Evolutionary conservation across 257 asterid genomes (phyloP), one percentile per base, ranked within the genome.

Genomic region (Verbena officinalis): DNA sequence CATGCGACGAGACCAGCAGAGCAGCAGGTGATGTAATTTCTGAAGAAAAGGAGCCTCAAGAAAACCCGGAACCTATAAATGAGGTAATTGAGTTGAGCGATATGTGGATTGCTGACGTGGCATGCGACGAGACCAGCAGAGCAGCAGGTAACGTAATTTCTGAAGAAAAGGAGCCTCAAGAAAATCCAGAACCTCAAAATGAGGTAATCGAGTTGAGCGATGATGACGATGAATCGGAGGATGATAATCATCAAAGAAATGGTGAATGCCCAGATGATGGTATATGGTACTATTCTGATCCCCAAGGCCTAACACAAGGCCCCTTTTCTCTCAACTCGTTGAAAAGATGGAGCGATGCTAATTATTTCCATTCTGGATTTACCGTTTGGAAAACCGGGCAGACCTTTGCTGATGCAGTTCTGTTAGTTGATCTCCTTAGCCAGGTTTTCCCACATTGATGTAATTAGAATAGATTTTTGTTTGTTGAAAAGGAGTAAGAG

Each of bases 261-360:
- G 36, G 36, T 50, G 77, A 44, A 61, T 2, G 13, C 55, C 71
- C 64, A 2, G 43, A 75, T 3, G 58, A 46, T 1, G 19, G 3
- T 5, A 43, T 75, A 30, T 87, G 98, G 98, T 55, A 70, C 68
- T 92, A 92, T 61, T 0, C 22, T 68, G 97, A 92, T 77, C 97
- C 97, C 11, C 83, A 45, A n/a, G 87, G 95, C 40, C 9, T 1
- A 53, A 44, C 59, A 16, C 97, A 55, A 67, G 98, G 98, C 1
- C 97, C 98, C 14, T 93, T 89, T 68, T 7, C 89, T 7, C 65
- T 89, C 44, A 3, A 22, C 20, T 0, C 17, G 7, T 48, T 93
- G 67, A 82, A 80, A 64, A 14, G 20, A 15, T 93, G 97, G 97
- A 70, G 64, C 13, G 89, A 85, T 9, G 46, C 17, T 13, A 40